Evolutionary conservation across 352 stramenopile species (phyloP), one percentile per base, ranked within the genome.

Genomic region (Thraustotheca clavata): DNA sequence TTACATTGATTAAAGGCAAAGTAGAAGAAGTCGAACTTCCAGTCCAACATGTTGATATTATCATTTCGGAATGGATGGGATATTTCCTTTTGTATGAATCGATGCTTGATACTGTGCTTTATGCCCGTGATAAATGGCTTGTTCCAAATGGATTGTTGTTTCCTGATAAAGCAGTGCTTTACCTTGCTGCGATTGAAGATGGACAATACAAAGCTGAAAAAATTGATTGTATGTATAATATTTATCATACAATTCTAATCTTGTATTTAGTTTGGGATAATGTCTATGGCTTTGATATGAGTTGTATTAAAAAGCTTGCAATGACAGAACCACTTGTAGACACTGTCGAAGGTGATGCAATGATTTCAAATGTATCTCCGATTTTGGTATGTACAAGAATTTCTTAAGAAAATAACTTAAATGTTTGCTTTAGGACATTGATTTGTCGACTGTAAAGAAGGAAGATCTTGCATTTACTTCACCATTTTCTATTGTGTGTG

Each of bases 271-370:
- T 98, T 74, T 99, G 97, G 97, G 84, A 98, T 49, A 92, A 98
- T 73, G 96, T 99, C 4, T 99, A 99, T 80, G 97, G 97, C 49
- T 99, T 99, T 71, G 94, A 99, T 74, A 99, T 99, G 96, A 98
- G 86, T 73, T 94, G 83, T 67, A 98, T 99, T 72, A 96, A 98
- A 73, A 84, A 98, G 60, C 96, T 98, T 50, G 96, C 96, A 49
- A 87, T 99, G 68, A 86, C 83, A 24, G 97, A 99, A 76, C 96
- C 96, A 12, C 85, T 99, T 7, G 96, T 99, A 36, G 96, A 99
- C 76, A 95, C 96, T 5, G 94, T 99, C 24, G 88, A 97, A 62
- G 79, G 74, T 60, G 94, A 98, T 14, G 79, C 87, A 12, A 59
- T 98, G 20, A 74, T 98, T 18, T 96, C 91, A 31, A 83, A 97